These are phyloP conservation scores for Eucalyptus pauciflora DNA, from an alignment of 345 rosid species.

Conservation along the genomic window DNA sequence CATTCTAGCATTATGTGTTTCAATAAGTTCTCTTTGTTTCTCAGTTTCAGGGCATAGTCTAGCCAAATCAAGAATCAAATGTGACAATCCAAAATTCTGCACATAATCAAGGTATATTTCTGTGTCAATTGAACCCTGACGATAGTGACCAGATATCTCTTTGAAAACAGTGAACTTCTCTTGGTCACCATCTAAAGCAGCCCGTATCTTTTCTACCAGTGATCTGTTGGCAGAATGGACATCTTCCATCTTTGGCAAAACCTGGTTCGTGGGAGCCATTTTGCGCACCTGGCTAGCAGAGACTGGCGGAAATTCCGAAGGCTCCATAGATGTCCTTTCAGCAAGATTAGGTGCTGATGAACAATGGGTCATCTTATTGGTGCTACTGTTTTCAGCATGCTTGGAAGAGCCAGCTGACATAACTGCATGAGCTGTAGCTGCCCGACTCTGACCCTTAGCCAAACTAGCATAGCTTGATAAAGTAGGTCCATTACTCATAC, in stretches of 20 bases:
- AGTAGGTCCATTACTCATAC: conserved; percentile 9
- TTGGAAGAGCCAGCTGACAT: conserved; percentile 13
- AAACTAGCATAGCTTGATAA: conserved; percentile 27
- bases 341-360: conserved; percentile 66
- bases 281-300: conserved; percentile 34
- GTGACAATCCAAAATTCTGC: conserved; percentile 54
- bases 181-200: conserved; percentile 62
- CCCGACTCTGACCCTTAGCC: conserved; percentile 18
- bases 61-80: conserved; percentile 76
- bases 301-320: conserved; percentile 77
- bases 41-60: conserved; percentile 70
- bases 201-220: conserved; percentile 66
- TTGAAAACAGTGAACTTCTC: conserved; percentile 60
- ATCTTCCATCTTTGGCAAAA: conserved; percentile 20
- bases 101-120: conserved; percentile 55
- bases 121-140: conserved; percentile 64
- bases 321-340: conserved; percentile 14
- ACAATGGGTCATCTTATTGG: conserved; percentile 42
- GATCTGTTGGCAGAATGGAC: conserved; percentile 76
- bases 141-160: conserved; percentile 65
- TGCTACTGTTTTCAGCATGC: conserved; percentile 8
- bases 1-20: conserved; percentile 39
- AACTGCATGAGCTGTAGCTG: conserved; percentile 6
- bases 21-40: conserved; percentile 82
- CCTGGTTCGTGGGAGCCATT: conserved; percentile 16